phyloP scores from a whole-genome alignment of 495 filamentous ascomycete species.

The Xeromyces bisporus region DNA sequence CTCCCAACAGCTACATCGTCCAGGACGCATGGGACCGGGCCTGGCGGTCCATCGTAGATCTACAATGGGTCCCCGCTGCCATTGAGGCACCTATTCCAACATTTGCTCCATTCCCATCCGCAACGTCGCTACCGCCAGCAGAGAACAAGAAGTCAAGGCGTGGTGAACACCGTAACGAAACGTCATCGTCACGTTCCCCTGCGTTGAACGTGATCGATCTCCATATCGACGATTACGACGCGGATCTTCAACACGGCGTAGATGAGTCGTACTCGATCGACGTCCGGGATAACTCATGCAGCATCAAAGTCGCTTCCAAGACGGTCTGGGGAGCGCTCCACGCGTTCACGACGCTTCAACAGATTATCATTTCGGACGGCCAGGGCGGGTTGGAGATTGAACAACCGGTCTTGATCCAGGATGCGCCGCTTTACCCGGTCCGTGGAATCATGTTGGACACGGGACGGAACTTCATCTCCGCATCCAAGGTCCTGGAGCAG shows the following conservation, averaged over 20 bases:
- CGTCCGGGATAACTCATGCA: slow-evolving; percentile 15
- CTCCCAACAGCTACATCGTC: slow-evolving; percentile 16
- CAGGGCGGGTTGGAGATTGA: slow-evolving; percentile 30
- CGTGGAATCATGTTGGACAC: slow-evolving; percentile 36
- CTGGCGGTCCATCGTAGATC: slow-evolving; percentile 23
- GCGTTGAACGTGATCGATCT: slow-evolving; percentile 21
- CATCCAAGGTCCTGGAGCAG: slow-evolving; percentile 33
- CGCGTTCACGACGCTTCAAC: slow-evolving; percentile 41
- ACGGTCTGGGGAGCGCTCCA: slow-evolving; percentile 40
- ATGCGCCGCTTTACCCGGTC: slow-evolving; percentile 31
- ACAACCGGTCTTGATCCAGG: slow-evolving; percentile 30
- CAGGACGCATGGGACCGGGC: slow-evolving; percentile 30
- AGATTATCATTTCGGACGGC: slow-evolving; percentile 32
- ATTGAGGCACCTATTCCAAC: slow-evolving; percentile 30
- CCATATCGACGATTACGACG: slow-evolving; percentile 21
- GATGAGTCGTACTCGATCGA: slow-evolving; percentile 42
- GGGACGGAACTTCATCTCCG: slow-evolving; percentile 32
- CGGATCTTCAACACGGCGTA: slow-evolving; percentile 34
- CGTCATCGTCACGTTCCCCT: slow-evolving; percentile 4
- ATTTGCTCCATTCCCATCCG: slow-evolving; percentile 31
- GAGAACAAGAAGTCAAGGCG: slow-evolving; percentile 10
- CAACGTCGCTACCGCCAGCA: too few relatives aligned
- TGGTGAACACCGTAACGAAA: slow-evolving; percentile 15
- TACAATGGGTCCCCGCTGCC: slow-evolving; percentile 37
- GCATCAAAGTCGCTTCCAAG: slow-evolving; percentile 28